Evolutionary conservation across 768 basidiomycete species (phyloP).

Genomic region (Lactarius quietus): DNA sequence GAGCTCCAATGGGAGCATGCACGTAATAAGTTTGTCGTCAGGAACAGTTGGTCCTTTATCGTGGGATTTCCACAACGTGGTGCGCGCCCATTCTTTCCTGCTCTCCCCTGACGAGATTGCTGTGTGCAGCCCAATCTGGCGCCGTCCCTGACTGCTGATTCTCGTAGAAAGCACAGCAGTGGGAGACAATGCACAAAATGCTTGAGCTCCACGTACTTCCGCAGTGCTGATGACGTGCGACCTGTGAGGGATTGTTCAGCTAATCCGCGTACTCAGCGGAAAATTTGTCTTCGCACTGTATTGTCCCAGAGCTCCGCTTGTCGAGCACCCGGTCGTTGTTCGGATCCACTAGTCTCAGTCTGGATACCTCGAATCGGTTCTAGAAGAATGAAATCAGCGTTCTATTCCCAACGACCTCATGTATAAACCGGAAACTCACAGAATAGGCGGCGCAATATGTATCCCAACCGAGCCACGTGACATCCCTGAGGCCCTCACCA

Average conservation of each 20-base stretch:
- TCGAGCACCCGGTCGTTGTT: slow-evolving; percentile 24
- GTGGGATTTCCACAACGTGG: slow-evolving; percentile 31
- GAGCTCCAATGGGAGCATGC: slow-evolving; percentile 48
- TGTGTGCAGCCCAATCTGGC: slow-evolving; percentile 7
- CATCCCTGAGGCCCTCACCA: slow-evolving; percentile 2
- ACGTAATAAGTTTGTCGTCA: slow-evolving; percentile 24
- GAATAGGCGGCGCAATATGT: slow-evolving; percentile 24
- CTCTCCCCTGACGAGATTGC: slow-evolving; percentile 1
- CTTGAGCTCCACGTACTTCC: slow-evolving; percentile 13
- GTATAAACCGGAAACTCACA: slow-evolving; percentile 21
- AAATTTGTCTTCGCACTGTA: slow-evolving; percentile 13
- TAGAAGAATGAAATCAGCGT: slow-evolving; percentile 9
- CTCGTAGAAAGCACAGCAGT: slow-evolving; percentile 28
- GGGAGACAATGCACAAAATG: slow-evolving; percentile 14
- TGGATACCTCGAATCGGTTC: slow-evolving; percentile 28
- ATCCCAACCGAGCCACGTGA: slow-evolving; percentile 23
- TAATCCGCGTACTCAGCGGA: background rate
- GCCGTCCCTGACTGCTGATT: slow-evolving; percentile 18
- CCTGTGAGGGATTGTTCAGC: slow-evolving; percentile 16
- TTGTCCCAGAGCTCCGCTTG: background rate
- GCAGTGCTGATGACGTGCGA: slow-evolving; percentile 17
- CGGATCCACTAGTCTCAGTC: slow-evolving; percentile 25
- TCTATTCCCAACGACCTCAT: background rate
- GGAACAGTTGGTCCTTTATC: slow-evolving; percentile 8
- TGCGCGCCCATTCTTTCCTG: slow-evolving; percentile 22